Conservation (phyloP, 2,329 filamentous ascomycete genomes). For the Ophiostoma quercus region DNA sequence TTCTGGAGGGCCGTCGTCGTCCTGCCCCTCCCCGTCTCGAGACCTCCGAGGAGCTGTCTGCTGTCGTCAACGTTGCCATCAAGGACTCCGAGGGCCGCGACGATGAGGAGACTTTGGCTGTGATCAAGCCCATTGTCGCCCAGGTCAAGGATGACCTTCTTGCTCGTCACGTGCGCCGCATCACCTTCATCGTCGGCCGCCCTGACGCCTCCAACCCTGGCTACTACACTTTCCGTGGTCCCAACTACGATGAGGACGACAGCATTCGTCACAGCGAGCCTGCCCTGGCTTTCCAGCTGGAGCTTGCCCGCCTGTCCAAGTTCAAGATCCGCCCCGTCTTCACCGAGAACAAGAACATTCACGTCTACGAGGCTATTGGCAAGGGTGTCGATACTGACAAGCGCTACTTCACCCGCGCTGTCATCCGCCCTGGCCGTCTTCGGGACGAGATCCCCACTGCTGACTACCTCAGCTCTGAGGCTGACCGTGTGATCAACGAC, state of each 20-base stretch:
- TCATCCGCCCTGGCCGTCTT: conserved; percentile 88
- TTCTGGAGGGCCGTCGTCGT: conserved; percentile 68
- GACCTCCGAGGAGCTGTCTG: conserved; percentile 71
- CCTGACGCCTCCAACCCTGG: conserved; percentile 91
- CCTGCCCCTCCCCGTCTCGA: conserved; percentile 51
- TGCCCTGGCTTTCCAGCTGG: conserved; percentile 95
- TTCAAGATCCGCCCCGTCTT: conserved; percentile 98
- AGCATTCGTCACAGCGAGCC: conserved; percentile 97
- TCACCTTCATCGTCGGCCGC: conserved; percentile 95
- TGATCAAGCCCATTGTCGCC: conserved; percentile 70
- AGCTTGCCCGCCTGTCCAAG: conserved; percentile 87
- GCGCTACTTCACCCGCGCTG: conserved; percentile 95
- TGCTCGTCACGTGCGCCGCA: conserved; percentile 72
- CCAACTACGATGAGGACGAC: conserved; percentile 80
- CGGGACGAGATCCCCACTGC: conserved; percentile 97
- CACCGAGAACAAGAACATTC: conserved; percentile 98
- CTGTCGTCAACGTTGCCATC: conserved; percentile 88
- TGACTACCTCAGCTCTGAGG: conserved; percentile 96
- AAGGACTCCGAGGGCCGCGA: conserved; percentile 78
- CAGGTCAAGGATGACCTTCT: conserved; percentile 80
- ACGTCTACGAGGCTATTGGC: conserved; percentile 94
- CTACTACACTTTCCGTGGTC: conserved; percentile 97
- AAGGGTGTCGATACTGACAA: conserved; percentile 95
- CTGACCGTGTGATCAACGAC: conserved; percentile 92
- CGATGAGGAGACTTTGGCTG: conserved; percentile 72